Conservation (phyloP, 352 stramenopile genomes). For the Phytopythium oedochilum region DNA sequence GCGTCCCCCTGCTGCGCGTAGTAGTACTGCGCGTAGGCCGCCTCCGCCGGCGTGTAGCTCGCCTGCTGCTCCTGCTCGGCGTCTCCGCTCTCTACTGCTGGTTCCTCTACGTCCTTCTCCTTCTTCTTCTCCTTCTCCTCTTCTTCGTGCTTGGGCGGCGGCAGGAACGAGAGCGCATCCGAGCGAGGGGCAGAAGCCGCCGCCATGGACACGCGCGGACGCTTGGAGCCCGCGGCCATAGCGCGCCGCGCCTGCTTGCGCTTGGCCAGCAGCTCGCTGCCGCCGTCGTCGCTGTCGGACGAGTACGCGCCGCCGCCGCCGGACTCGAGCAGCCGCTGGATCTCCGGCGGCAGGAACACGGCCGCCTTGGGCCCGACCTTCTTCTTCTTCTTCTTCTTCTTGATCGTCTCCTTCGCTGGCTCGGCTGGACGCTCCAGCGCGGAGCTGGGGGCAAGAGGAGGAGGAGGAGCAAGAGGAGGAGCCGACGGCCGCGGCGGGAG, state of each 20-base stretch:
- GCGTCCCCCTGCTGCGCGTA: constrained; percentile 31
- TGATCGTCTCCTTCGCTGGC: constrained; percentile 12
- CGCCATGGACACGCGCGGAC: constrained; percentile 9
- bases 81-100: not conserved
- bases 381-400: constrained; percentile 22
- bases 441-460: not conserved
- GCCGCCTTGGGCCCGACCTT: constrained; percentile 42
- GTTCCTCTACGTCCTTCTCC: not conserved
- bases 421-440: not conserved
- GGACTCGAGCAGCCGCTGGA: constrained; percentile 50
- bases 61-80: not conserved
- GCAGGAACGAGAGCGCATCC: constrained; percentile 47
- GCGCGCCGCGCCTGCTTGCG: constrained; percentile 38
- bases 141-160: constrained; percentile 47
- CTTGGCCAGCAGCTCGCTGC: constrained; percentile 42
- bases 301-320: constrained; percentile 9
- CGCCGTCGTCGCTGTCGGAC: constrained; percentile 32
- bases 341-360: constrained; percentile 47
- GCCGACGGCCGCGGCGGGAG: not conserved
- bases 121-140: constrained; percentile 12
- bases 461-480: not conserved
- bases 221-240: constrained; percentile 26
- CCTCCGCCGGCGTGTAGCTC: not conserved
- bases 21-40: constrained; percentile 21
- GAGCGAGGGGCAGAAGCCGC: constrained; percentile 4